phyloP scores from a whole-genome alignment of 2,329 filamentous ascomycete genomes.

The Aspergillus costaricaensis region DNA sequence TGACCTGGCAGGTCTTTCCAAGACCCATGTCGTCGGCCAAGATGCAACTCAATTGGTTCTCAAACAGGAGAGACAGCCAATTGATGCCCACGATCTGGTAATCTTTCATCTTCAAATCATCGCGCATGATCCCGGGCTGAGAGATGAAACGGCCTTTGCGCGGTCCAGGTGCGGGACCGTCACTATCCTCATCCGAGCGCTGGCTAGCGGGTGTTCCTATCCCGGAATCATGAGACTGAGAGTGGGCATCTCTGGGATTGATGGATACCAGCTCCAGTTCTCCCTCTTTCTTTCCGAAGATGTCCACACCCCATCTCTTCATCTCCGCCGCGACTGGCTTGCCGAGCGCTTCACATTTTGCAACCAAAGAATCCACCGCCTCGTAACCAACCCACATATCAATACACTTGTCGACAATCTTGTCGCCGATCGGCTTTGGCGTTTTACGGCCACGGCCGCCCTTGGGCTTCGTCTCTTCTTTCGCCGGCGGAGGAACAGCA shows the following conservation, averaged over 20 bases:
- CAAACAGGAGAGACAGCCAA: conserved; percentile 85
- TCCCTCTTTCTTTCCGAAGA: conserved; percentile 63
- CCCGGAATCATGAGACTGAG: conserved; percentile 62
- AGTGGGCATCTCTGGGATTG: conserved; percentile 44
- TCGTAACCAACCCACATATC: conserved; percentile 79
- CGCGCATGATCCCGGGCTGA: conserved; percentile 77
- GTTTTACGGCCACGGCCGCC: conserved; percentile 54
- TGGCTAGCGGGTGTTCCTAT: conserved; percentile 63
- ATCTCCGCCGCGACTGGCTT: conserved; percentile 66
- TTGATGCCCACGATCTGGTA: conserved; percentile 95
- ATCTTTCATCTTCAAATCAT: conserved; percentile 78
- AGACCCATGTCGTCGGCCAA: conserved; percentile 95
- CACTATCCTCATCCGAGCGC: conserved; percentile 50
- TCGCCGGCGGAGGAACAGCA: conserved; percentile 56
- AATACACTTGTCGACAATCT: conserved; percentile 65
- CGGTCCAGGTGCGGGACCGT: conserved; percentile 40
- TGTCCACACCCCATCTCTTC: conserved; percentile 67
- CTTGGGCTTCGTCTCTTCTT: conserved; percentile 47
- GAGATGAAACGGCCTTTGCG: conserved; percentile 52
- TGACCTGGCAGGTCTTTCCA: conserved; percentile 96
- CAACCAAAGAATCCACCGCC: conserved; percentile 79
- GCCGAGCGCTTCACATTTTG: conserved; percentile 72
- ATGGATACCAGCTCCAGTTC: conserved; percentile 63
- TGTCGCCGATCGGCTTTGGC: conserved; percentile 63
- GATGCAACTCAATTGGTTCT: conserved; percentile 79